Evolutionary conservation across 225 moss, liverwort and hornwort species (phyloP), one percentile per base, ranked within the genome.

Genomic region (Pseudisothecium myosuroides): DNA sequence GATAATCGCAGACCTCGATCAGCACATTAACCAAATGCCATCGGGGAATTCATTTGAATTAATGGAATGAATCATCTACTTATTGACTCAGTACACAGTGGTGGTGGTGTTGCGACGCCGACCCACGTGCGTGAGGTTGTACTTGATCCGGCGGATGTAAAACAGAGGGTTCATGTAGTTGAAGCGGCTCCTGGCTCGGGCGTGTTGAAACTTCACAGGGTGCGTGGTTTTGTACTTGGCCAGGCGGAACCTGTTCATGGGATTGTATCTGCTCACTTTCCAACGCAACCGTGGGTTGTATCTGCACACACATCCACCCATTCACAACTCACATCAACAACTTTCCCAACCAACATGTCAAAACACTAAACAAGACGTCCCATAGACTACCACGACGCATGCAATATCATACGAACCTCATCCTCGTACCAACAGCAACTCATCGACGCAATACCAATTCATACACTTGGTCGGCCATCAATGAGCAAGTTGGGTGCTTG

Each of bases 71-170:
- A 31, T 77, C 28, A 12, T 27, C 7, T 45, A 45, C 6, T 45
- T 9, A 5, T 11, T 39, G 11, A 5, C 34, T 92, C 87, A 92
- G 5, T 90, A 91, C 39, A 67, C 76, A 14, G 87, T 61, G 61
- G 78, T 88, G 34, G 78, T 86, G 39, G 65, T 84, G 41, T 77
- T 67, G 16, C 81, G 83, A 20, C 88, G 88, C 36, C 92, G 88
- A 12, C 94, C 94, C 26, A 49, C 84, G 62, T 94, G 92, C 27
- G 90, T 89, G 76, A 96, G 89, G n/a, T 97, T 97, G 93, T 94
- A 82, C 82, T 94, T 97, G 29, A 97, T 97, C 6, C 95, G 93
- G 63, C 93, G 93, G 28, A 96, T 89, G 88, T 97, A 97, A 63
- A 79, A 92, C 45, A 97, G 76, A 50, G 97, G 97, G 45, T 97